These are phyloP conservation scores for Chenopodium quinoa DNA, from an alignment of 148 eudicot species.

Conservation along the genomic window DNA sequence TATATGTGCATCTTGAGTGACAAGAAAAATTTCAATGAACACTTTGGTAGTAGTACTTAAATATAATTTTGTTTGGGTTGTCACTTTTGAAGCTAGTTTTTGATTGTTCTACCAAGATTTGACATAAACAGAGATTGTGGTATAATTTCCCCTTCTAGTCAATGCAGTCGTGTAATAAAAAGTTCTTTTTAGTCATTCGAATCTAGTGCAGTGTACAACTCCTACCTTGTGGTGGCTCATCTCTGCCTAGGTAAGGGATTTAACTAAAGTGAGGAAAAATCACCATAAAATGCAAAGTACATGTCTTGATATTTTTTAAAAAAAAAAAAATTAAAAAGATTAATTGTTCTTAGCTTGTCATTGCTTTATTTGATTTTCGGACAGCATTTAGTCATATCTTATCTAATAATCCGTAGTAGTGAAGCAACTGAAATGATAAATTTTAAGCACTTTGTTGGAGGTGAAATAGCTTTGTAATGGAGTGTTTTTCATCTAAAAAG, in stretches of 20 bases:
- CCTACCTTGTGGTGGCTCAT: neutral
- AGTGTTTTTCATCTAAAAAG: neutral
- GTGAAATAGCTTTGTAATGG: neutral
- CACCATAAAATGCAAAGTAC: neutral
- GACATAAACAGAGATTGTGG: neutral
- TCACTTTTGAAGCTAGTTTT: neutral
- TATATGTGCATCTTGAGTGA: neutral
- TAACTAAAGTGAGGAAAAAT: no score
- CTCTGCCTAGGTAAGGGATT: no score
- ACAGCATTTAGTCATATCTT: neutral
- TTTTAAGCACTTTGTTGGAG: neutral
- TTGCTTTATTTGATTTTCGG: neutral
- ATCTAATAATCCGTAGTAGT: neutral
- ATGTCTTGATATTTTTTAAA: no score
- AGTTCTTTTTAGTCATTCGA: neutral
- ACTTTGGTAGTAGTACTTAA: neutral
- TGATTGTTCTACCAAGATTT: neutral
- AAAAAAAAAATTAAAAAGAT: no score
- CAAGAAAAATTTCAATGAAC: neutral
- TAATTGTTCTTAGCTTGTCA: neutral
- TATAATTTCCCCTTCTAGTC: neutral
- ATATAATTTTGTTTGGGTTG: neutral
- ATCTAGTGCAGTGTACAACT: neutral
- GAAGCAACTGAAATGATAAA: neutral
- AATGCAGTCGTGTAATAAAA: neutral